phyloP scores from a whole-genome alignment of 306 rosid species.

The Neltuma alba region DNA sequence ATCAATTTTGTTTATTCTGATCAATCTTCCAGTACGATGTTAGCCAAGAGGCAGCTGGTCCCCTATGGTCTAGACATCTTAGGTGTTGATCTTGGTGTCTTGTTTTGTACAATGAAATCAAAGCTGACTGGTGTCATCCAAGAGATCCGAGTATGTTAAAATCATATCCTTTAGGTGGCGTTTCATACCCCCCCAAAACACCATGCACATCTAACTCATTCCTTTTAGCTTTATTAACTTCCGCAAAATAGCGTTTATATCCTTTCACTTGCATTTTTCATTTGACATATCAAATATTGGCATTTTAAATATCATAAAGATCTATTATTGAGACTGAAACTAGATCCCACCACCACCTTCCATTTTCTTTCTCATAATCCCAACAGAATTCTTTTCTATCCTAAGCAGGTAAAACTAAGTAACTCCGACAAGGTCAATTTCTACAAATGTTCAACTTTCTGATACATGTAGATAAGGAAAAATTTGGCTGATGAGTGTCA shows the following conservation, averaged over 20 bases:
- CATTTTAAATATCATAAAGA: not conserved
- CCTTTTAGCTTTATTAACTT: not conserved
- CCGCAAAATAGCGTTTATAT: not conserved
- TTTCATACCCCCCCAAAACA: too few relatives aligned
- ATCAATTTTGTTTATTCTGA: not conserved
- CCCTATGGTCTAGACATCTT: not conserved
- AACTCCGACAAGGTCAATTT: not conserved
- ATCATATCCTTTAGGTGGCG: too few relatives aligned
- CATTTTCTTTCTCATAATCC: not conserved
- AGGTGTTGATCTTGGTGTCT: not conserved
- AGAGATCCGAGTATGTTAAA: too few relatives aligned
- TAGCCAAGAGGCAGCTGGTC: not conserved
- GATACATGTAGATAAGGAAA: not conserved
- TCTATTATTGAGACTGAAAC: not conserved
- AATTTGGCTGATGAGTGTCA: conserved; percentile 1
- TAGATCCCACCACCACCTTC: not conserved
- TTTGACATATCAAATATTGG: not conserved
- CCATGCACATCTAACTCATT: too few relatives aligned
- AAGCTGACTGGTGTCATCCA: too few relatives aligned
- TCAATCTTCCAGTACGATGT: not conserved
- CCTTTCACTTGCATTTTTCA: not conserved
- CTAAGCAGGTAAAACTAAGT: not conserved
- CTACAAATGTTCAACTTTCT: not conserved
- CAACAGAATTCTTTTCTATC: not conserved
- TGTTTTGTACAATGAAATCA: not conserved